A percentile compares a stretch with the other conserved stretches of the same genome.
Conservation (phyloP, 805 yeast genomes). For the Schizosaccharomyces octosporus region DNA sequence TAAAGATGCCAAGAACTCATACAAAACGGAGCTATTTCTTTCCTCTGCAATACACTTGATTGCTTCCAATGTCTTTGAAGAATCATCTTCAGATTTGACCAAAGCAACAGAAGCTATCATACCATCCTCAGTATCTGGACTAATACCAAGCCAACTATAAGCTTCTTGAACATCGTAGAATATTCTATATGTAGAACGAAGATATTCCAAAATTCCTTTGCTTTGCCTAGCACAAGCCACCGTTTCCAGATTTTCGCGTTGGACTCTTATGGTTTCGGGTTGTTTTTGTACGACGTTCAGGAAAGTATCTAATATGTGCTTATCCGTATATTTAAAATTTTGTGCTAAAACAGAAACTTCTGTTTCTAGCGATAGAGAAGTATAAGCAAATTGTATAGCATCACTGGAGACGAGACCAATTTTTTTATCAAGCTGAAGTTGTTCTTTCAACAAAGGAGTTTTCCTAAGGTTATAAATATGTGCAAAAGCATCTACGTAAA, state of each 20-base stretch:
- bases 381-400: constrained; percentile 7
- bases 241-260: constrained; percentile 37
- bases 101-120: not conserved
- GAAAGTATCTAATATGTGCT: constrained; percentile 7
- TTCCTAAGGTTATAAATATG: not conserved
- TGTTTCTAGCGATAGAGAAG: constrained; percentile 11
- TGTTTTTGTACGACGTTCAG: constrained; percentile 19
- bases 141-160: not conserved
- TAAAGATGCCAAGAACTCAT: not conserved
- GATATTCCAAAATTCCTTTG: constrained; percentile 28
- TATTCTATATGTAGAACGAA: constrained; percentile 14
- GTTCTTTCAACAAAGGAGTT: not conserved
- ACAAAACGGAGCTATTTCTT: not conserved
- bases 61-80: not conserved
- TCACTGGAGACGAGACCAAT: constrained; percentile 6
- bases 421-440: not conserved
- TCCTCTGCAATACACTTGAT: not conserved
- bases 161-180: constrained; percentile 3
- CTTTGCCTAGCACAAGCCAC: constrained; percentile 37
- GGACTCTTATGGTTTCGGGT: constrained; percentile 26
- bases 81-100: constrained; percentile 1
- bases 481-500: constrained; percentile 1
- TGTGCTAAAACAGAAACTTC: constrained; percentile 6
- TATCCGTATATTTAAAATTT: constrained; percentile 4
- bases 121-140: not conserved